These are phyloP conservation scores for Kuraishia capsulata DNA, from an alignment of 805 yeast species.

Conservation along the genomic window DNA sequence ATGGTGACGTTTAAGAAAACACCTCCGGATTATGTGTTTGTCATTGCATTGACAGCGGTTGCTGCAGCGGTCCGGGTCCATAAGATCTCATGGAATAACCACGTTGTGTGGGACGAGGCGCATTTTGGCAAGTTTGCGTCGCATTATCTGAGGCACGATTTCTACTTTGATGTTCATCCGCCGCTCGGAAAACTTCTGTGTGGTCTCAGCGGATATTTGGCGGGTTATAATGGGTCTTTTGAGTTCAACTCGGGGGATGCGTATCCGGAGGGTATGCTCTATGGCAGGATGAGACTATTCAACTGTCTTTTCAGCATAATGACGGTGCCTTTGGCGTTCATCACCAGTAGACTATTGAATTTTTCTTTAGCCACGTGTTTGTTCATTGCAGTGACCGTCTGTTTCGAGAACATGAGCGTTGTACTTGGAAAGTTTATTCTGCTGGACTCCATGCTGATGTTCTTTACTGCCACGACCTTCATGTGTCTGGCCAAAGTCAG, in stretches of 20 bases:
- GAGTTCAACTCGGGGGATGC: slow-evolving; percentile 58
- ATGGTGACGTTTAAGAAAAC: neutral
- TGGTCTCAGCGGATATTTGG: slow-evolving; percentile 78
- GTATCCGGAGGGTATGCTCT: slow-evolving; percentile 57
- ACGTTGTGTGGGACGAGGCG: slow-evolving; percentile 85
- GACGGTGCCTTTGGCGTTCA: slow-evolving; percentile 65
- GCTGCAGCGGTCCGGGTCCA: neutral
- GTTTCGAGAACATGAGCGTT: slow-evolving; percentile 60
- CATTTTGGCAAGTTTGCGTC: slow-evolving; percentile 95
- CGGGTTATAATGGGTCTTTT: slow-evolving; percentile 77
- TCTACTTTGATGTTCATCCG: slow-evolving; percentile 95
- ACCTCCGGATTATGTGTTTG: neutral
- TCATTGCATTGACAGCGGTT: neutral
- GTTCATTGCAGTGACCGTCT: slow-evolving; percentile 53
- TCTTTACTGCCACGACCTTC: slow-evolving; percentile 67
- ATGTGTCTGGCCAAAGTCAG: slow-evolving; percentile 50
- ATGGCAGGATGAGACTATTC: slow-evolving; percentile 58
- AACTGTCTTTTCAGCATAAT: slow-evolving; percentile 60
- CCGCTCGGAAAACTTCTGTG: slow-evolving; percentile 93
- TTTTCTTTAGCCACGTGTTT: slow-evolving; percentile 42
- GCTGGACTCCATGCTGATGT: slow-evolving; percentile 66
- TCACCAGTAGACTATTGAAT: slow-evolving; percentile 53
- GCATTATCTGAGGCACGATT: slow-evolving; percentile 77
- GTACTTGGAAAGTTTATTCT: slow-evolving; percentile 68
- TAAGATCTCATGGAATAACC: slow-evolving; percentile 13